phyloP scores from a whole-genome alignment of 805 yeast species.

The Candida coleopterorum region DNA sequence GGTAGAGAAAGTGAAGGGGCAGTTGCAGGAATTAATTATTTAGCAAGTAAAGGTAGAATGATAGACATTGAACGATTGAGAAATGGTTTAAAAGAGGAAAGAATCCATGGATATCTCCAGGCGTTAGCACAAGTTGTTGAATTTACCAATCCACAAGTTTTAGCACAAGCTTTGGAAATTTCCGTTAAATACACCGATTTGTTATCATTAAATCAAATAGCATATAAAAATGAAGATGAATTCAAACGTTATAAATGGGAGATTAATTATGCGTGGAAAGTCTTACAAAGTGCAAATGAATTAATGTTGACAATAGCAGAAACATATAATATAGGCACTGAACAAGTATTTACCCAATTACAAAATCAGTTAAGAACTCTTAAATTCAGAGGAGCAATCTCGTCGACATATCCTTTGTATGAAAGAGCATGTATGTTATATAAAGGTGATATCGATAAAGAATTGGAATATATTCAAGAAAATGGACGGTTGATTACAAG shows the following conservation, averaged over 20 bases:
- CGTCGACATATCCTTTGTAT: slow-evolving; percentile 81
- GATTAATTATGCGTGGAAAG: slow-evolving; percentile 76
- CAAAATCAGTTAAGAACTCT: slow-evolving; percentile 66
- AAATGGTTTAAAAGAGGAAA: background rate
- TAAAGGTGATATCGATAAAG: slow-evolving; percentile 52
- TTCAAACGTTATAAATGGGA: slow-evolving; percentile 28
- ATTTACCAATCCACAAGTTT: background rate
- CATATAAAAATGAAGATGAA: slow-evolving; percentile 5
- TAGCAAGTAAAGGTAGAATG: slow-evolving; percentile 49
- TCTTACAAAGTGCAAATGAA: slow-evolving; percentile 68
- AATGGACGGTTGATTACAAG: slow-evolving; percentile 60
- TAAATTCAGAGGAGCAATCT: slow-evolving; percentile 88
- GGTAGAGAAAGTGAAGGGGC: slow-evolving; percentile 77
- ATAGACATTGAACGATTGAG: too few relatives aligned
- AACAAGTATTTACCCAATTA: slow-evolving; percentile 48
- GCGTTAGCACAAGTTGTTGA: slow-evolving; percentile 2
- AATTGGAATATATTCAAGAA: background rate
- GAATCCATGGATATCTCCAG: slow-evolving; percentile 4
- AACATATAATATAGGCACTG: slow-evolving; percentile 2
- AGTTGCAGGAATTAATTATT: slow-evolving; percentile 57
- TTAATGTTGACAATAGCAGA: slow-evolving; percentile 45
- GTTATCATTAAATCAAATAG: slow-evolving; percentile 2
- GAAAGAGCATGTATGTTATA: slow-evolving; percentile 23
- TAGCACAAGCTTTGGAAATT: slow-evolving; percentile 4
- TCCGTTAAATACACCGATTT: background rate